Conservation (phyloP, 1,139 yeast species). For the Kazachstania sp. region DNA sequence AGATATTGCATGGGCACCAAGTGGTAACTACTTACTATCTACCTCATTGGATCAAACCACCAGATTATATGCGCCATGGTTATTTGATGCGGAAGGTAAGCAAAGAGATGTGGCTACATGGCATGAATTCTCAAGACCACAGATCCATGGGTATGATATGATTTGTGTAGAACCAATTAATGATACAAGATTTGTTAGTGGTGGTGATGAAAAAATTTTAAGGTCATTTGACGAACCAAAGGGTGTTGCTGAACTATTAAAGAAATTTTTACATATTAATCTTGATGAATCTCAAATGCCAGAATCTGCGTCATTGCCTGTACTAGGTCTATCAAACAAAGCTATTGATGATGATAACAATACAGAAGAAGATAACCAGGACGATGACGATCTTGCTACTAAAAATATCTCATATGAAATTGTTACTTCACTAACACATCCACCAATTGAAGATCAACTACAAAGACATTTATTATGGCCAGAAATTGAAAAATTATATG, state of each 20-base stretch:
- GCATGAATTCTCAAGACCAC: conserved; percentile 95
- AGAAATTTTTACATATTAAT: conserved; percentile 44
- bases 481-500: conserved; percentile 86
- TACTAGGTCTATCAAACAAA: conserved; percentile 87
- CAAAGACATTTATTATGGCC: conserved; percentile 94
- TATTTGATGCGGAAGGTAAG: conserved; percentile 27
- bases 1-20: conserved; percentile 69
- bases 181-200: conserved; percentile 67
- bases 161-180: conserved; percentile 62
- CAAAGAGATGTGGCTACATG: conserved; percentile 38
- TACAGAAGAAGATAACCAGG: conserved; percentile 35
- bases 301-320: conserved; percentile 86
- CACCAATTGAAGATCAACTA: conserved; percentile 82
- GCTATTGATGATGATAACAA: conserved; percentile 50
- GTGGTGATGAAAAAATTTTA: conserved; percentile 91
- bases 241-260: conserved; percentile 57
- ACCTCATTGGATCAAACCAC: conserved; percentile 92
- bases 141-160: conserved; percentile 98
- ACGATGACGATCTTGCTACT: conserved; percentile 35
- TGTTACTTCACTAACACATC: conserved; percentile 37
- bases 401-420: conserved; percentile 37
- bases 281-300: conserved; percentile 29
- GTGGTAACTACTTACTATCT: conserved; percentile 60
- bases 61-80: conserved; percentile 66
- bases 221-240: conserved; percentile 88